phyloP scores from a whole-genome alignment of 371 early-diverging fungal species.

The Mortierella sp. region DNA sequence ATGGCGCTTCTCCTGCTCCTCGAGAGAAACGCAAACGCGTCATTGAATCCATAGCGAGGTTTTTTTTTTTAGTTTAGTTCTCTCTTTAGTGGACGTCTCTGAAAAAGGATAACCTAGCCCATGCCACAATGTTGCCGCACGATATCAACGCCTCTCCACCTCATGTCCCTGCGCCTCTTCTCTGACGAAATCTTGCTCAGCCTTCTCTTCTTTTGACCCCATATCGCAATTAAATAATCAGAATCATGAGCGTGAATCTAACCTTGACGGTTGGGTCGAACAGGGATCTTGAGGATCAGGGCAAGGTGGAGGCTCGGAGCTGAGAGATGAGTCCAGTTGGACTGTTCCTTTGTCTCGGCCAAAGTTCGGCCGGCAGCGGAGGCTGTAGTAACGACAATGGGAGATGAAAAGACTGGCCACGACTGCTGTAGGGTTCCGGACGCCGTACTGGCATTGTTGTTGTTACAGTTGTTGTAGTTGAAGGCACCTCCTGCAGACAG shows the following conservation, averaged over 20 bases:
- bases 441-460: background rate
- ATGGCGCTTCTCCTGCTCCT: background rate
- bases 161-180: too few species aligned
- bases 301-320: background rate
- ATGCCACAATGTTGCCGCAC: too few species aligned
- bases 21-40: too few species aligned
- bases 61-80: too few species aligned
- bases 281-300: background rate
- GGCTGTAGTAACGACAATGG: background rate
- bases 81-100: too few species aligned
- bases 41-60: too few species aligned
- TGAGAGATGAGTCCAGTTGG: slow-evolving; percentile 15
- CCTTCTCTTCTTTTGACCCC: too few species aligned
- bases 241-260: too few species aligned
- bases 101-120: too few species aligned
- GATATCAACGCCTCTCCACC: too few species aligned
- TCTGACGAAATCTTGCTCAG: too few species aligned
- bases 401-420: background rate
- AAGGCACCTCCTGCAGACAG: background rate
- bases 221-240: too few species aligned
- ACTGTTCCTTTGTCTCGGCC: slow-evolving; percentile 23
- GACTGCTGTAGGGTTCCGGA: background rate
- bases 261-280: background rate
- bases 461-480: background rate
- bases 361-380: background rate